phyloP scores from a whole-genome alignment of 306 rosid genomes.

The Spatholobus suberectus region DNA sequence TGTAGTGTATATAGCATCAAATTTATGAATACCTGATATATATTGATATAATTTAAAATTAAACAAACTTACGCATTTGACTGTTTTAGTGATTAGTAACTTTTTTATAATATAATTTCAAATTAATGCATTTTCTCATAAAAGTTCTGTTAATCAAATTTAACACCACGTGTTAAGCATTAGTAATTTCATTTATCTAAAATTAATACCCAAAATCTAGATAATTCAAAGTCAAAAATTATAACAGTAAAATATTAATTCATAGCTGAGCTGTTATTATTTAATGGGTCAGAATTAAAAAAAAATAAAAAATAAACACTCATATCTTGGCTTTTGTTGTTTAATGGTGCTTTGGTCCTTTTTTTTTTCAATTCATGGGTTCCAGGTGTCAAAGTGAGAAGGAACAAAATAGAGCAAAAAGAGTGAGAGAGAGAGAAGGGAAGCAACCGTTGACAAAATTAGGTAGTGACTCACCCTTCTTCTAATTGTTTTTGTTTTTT shows the following conservation, averaged over 20 bases:
- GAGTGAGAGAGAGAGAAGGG: conserved; percentile 17
- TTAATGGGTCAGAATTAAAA: conserved; percentile 35
- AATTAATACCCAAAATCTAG: not conserved
- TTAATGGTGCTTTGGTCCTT: conserved; percentile 48
- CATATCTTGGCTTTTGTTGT: conserved; percentile 40
- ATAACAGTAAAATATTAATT: not conserved
- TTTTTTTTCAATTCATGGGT: conserved; percentile 53
- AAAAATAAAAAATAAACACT: conserved; percentile 4
- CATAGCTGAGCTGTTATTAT: conserved; percentile 48
- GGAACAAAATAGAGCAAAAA: conserved; percentile 1
- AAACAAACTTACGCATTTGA: no score
- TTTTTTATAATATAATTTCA: no score
- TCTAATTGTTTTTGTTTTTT: not conserved
- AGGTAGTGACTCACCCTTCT: conserved; percentile 56
- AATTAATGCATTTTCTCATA: not conserved
- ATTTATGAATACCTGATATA: no score
- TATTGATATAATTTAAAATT: no score
- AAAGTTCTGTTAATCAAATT: not conserved
- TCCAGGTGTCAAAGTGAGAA: conserved; percentile 52
- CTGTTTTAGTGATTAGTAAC: no score
- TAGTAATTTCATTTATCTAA: not conserved
- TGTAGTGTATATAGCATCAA: no score
- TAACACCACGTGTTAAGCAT: not conserved
- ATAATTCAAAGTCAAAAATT: not conserved
- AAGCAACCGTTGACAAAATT: conserved; percentile 68